Evolutionary conservation across 2,329 filamentous ascomycete genomes (phyloP).

Genomic region (Cercospora sp.): DNA sequence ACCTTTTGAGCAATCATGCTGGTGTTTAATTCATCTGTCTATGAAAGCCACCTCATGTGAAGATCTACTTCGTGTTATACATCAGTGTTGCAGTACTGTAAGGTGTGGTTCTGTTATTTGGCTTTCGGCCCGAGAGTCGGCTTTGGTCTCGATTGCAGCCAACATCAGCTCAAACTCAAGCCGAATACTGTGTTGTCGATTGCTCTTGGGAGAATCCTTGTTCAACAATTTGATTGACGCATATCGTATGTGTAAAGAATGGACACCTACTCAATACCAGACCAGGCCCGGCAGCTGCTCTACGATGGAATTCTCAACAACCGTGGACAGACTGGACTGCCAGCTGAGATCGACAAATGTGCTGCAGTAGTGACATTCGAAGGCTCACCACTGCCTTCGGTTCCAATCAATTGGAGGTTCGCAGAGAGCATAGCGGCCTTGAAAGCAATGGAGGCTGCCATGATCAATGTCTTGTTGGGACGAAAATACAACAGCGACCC

Average conservation of each 20-base stretch:
- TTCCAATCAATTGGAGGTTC: slow-evolving; percentile 59
- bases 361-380: neutral
- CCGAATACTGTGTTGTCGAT: neutral
- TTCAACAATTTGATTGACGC: neutral
- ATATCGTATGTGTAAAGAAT: neutral
- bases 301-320: neutral
- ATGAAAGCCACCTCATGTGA: neutral
- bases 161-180: neutral
- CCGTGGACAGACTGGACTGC: slow-evolving; percentile 40
- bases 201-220: neutral
- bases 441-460: slow-evolving; percentile 36
- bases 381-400: slow-evolving; percentile 30
- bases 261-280: neutral
- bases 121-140: neutral
- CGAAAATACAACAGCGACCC: slow-evolving; percentile 21
- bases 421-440: slow-evolving; percentile 50
- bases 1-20: neutral
- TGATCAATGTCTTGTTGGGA: slow-evolving; percentile 24
- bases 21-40: neutral
- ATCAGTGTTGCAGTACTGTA: neutral
- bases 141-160: neutral
- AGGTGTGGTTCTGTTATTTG: neutral
- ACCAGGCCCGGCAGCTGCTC: neutral
- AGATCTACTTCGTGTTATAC: neutral
- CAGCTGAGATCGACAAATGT: slow-evolving; percentile 37